Evolutionary conservation across 352 stramenopile species (phyloP).

Genomic region (Phytopythium chamaehyphon): DNA sequence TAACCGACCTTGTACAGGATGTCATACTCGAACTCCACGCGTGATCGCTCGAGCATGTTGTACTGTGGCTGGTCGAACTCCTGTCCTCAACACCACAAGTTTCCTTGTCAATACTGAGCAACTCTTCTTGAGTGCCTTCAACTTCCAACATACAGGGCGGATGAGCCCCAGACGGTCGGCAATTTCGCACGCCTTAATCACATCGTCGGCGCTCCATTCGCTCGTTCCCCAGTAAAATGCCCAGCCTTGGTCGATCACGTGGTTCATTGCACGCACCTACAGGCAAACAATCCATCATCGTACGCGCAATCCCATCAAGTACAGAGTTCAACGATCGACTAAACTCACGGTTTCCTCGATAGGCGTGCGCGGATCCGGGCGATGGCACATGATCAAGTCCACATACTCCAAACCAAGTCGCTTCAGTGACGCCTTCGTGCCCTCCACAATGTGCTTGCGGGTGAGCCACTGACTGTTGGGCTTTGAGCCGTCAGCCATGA

Average conservation of each 20-base stretch:
- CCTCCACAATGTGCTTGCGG: constrained; percentile 36
- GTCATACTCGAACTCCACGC: constrained; percentile 52
- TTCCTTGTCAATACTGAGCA: neutral
- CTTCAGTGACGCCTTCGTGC: constrained; percentile 31
- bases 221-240: constrained; percentile 66
- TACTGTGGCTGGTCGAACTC: constrained; percentile 65
- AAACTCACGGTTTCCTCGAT: constrained; percentile 41
- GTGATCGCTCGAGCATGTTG: constrained; percentile 59
- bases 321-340: no score
- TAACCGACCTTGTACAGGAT: constrained; percentile 43
- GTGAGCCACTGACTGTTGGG: constrained; percentile 30
- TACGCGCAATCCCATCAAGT: no score
- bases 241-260: constrained; percentile 37
- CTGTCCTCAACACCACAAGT: constrained; percentile 8
- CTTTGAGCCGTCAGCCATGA: neutral
- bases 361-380: constrained; percentile 36
- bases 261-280: constrained; percentile 55
- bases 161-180: constrained; percentile 28
- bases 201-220: constrained; percentile 66
- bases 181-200: constrained; percentile 51
- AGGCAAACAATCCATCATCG: no score
- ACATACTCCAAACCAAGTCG: constrained; percentile 43
- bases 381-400: constrained; percentile 52
- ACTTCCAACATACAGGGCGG: constrained; percentile 8
- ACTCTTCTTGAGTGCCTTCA: no score